Conservation (phyloP, 2,329 filamentous ascomycete species). For the Fusarium camptoceras region DNA sequence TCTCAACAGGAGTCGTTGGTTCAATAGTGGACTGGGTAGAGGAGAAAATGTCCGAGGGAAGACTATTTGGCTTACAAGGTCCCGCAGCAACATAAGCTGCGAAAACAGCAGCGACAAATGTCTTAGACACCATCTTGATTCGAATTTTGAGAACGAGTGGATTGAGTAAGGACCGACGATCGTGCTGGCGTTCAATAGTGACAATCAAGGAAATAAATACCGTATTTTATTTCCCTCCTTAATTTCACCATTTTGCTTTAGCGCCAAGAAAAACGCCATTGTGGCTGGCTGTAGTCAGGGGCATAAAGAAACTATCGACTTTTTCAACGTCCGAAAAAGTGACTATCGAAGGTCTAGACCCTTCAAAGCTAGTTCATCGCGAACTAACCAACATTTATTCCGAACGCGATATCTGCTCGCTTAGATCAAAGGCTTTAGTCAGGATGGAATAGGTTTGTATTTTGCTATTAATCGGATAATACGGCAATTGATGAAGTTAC, state of each 20-base stretch:
- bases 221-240: not conserved
- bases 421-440: not conserved
- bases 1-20: not conserved
- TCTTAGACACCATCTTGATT: not conserved
- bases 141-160: not conserved
- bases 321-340: not conserved
- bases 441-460: not conserved
- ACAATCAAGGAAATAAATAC: not conserved
- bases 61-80: slow-evolving; percentile 7
- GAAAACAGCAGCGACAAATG: not conserved
- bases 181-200: not conserved
- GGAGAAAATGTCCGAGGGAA: not conserved
- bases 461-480: not conserved
- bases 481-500: accelerated
- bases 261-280: not conserved
- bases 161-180: not conserved
- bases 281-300: slow-evolving; percentile 12
- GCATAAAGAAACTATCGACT: slow-evolving; percentile 1
- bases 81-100: slow-evolving; percentile 3
- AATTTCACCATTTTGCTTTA: not conserved
- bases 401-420: not conserved
- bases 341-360: slow-evolving; percentile 1
- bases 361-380: not conserved
- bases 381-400: not conserved
- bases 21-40: not conserved